Base-by-base conservation (phyloP, 2,329 filamentous ascomycete species). In the Xylariales sp. region DNA sequence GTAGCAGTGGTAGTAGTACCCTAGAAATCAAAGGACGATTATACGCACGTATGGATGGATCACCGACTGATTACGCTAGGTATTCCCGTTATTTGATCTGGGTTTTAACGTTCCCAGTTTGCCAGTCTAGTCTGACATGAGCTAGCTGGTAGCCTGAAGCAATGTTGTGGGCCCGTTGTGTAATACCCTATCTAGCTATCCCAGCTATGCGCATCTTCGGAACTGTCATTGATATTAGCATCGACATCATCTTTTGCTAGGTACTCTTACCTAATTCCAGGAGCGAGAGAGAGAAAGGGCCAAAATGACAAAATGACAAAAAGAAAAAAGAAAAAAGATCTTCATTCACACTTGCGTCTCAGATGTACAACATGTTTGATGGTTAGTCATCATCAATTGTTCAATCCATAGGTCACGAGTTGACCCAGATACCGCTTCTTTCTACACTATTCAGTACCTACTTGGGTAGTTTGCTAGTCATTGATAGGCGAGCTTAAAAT, bases 181-280 rank as follows among this genome's bases (percentile, higher is more conserved):
- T 62, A 56, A 41, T 59, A 50, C 46, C 41, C 56, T 30, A 39
- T 23, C 16, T 18, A 8, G 23, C 32, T 36, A 18, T 41, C 18
- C 52, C 32, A 16, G 28, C 32, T 14, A 12, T 36, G 9, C 8
- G n/a, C 32, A 49, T 43, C 46, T 23, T n/a, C 49, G 50, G 34
- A 55, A 46, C 56, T 49, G 60, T 34, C 55, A 56, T 62, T 39
- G 56, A 68, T 62, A 65, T 68, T 61, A 65, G 46, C 62, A 65
- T 68, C 56, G 65, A 56, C 56, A 60, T 45, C 23, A 23, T 23
- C 23, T 23, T 23, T 23, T 23, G 30, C 18, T 56, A 23, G 36
- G 36, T 56, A 28, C 52, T 46, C 55, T 62, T 62, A 57, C 64
- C 58, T 62, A 66, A 57, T 48, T 41, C 48, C 2, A 23, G 23